Conservation (phyloP, 2,329 filamentous ascomycete species). For the Calonectria pauciramosa region DNA sequence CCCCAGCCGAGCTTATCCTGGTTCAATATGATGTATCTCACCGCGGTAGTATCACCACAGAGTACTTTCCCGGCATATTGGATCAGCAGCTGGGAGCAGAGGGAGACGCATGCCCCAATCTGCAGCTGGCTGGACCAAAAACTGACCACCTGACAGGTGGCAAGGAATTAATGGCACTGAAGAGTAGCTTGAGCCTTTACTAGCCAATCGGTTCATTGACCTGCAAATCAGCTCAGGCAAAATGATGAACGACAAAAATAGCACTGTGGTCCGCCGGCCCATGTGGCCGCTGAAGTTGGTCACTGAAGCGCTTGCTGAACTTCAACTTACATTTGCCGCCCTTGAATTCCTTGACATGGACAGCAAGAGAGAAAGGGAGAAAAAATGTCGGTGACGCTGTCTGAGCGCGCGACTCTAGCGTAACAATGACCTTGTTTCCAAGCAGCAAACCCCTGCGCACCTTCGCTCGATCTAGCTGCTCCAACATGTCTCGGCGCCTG, state of each 20-base stretch:
- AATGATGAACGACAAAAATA: constrained; percentile 6
- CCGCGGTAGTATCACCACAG: background rate
- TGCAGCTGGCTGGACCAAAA: constrained; percentile 31
- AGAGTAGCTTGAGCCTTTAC: background rate
- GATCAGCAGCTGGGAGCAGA: constrained; percentile 18
- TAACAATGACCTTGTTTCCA: background rate
- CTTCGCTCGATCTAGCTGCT: background rate
- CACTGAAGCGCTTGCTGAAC: constrained; percentile 3
- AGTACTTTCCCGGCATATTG: background rate
- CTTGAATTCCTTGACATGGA: background rate
- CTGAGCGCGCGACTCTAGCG: constrained; percentile 3
- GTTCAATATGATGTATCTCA: background rate
- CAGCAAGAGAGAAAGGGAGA: background rate
- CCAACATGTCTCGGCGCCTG: constrained; percentile 30
- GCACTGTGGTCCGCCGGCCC: background rate
- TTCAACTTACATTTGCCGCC: background rate
- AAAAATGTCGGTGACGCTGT: background rate
- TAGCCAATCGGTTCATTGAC: background rate
- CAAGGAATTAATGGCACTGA: constrained; percentile 38
- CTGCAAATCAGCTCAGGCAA: background rate
- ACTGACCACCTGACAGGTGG: constrained; percentile 34
- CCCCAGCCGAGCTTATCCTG: background rate
- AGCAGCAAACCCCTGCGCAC: background rate
- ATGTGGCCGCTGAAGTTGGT: background rate
- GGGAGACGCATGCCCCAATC: constrained; percentile 22